Evolutionary conservation across 805 yeast species (phyloP).

Genomic region (Geotrichum ghanense): DNA sequence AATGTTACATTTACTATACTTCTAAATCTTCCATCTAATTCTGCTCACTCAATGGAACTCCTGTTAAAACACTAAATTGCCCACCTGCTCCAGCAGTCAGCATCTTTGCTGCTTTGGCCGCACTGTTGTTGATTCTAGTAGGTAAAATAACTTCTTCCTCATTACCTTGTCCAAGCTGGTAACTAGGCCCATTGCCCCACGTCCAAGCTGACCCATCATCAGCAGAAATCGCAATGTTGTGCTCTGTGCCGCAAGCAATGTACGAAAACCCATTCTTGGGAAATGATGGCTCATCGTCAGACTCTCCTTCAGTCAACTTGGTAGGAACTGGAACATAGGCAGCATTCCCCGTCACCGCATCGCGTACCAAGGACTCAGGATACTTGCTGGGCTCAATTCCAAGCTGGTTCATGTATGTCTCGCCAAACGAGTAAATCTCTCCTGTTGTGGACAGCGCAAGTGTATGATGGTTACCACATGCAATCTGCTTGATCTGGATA

Average conservation of each 20-base stretch:
- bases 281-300: constrained; percentile 17
- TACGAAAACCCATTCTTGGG: constrained; percentile 38
- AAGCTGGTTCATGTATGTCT: constrained; percentile 86
- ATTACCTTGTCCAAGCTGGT: constrained; percentile 85
- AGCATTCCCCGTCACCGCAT: constrained; percentile 69
- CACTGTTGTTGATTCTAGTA: constrained; percentile 85
- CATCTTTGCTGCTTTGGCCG: constrained; percentile 72
- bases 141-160: constrained; percentile 82
- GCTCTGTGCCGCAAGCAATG: constrained; percentile 84
- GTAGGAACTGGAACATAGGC: constrained; percentile 77
- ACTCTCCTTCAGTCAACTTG: constrained; percentile 33
- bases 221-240: constrained; percentile 67
- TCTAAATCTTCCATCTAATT: no score
- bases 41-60: no score
- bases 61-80: constrained; percentile 86
- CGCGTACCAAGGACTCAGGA: constrained; percentile 65
- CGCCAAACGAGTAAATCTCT: constrained; percentile 73
- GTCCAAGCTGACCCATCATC: constrained; percentile 77
- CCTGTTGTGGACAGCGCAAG: constrained; percentile 65
- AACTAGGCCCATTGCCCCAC: constrained; percentile 98
- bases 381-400: constrained; percentile 61
- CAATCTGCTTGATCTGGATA: constrained; percentile 43
- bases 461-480: constrained; percentile 94
- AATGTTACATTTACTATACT: no score
- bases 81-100: constrained; percentile 85